Base-by-base conservation (phyloP, 1,139 yeast species). In the Candida albicans region DNA sequence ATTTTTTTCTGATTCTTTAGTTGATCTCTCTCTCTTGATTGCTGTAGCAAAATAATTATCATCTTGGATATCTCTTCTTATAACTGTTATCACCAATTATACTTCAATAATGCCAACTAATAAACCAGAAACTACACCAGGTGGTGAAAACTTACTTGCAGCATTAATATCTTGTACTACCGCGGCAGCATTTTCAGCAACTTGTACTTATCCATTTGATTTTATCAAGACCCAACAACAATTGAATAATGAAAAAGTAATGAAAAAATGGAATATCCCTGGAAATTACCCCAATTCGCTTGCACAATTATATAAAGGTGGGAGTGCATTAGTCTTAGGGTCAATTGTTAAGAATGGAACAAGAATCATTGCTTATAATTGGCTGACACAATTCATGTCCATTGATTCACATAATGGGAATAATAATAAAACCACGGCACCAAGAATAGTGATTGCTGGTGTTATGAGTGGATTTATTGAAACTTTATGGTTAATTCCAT, bases 401-500 rank as follows among this genome's bases (percentile, higher is more conserved):
- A 70, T 79, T 15, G 82, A 78, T 15, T 52, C 62, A 8, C 64
- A 60, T 43, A 31, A 33, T 9, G 66, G 65, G 36, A 52, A 48
- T 10, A 56, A 52, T 10, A 59, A 78, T 22, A 76, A 77, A 48
- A 74, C 87, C 1, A 73, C 83, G 12, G 90, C 91, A 3, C 87
- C 90, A 9, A 65, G 87, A 51, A 75, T 86, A 40, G 84, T 84
- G 8, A 81, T 87, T 47, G 97, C 97, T 2, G 97, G 96, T 6
- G 77, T 85, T 41, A 78, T 89, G 71, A 87, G 96, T 9, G 98
- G 95, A 5, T 74, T 84, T 46, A 67, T 83, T 42, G 99, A 93
- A 63, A 83, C 95, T 5, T 55, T 89, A 35, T 79, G 90, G 72
- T 79, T 93, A 27, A 87, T 93, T 24, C 99, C 99, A 0, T 91